Evolutionary conservation across 2,329 filamentous ascomycete species (phyloP), one percentile per base, ranked within the genome.

Genomic region (Sporothrix variecibatus): DNA sequence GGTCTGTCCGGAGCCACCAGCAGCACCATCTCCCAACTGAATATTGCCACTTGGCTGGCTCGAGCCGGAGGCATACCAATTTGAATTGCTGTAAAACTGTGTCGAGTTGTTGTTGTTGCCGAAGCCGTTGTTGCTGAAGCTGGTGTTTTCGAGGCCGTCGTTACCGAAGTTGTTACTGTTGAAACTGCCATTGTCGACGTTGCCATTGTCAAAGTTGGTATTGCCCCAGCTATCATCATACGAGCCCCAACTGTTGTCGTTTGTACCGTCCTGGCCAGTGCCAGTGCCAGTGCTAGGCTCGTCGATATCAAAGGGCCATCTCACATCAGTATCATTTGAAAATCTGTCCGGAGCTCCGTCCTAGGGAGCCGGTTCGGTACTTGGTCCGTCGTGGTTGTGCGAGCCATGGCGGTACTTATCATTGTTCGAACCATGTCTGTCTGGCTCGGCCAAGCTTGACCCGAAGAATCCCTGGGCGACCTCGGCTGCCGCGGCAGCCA

Each of bases 381-480:
- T 26, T 9, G 8, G 60, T 40, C n/a, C 4, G 9, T 17, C 34
- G n/a, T 23, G 60, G 23, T 40, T 23, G 9, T n/a, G 60, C 8
- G 60, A 23, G 3, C 20, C 20, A 0, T 43, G 8, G n/a, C n/a
- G 34, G 23, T 8, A 20, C n/a, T 9, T 20, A 2, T 65, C n/a
- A 5, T 26, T 40, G 9, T 26, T n/a, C 34, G 60, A 26, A 3
- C 40, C 8, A 1, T 38, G 7, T 12, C 31, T n/a, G 58, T 38
- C 64, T 12, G 20, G n/a, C 23, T 28, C 12, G 2, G 7, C 15
- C 12, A 49, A 7, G 4, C 9, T 12, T 26, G n/a, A 15, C 3
- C 64, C 64, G 23, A 67, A 67, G 64, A 67, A 49, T 23, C 40
- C 64, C 31, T 67, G 38, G 40, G 64, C 64, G 6, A 67, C 64